Evolutionary conservation across 352 stramenopile species (phyloP), one percentile per base, ranked within the genome.

Genomic region (Pythium rishiriense): DNA sequence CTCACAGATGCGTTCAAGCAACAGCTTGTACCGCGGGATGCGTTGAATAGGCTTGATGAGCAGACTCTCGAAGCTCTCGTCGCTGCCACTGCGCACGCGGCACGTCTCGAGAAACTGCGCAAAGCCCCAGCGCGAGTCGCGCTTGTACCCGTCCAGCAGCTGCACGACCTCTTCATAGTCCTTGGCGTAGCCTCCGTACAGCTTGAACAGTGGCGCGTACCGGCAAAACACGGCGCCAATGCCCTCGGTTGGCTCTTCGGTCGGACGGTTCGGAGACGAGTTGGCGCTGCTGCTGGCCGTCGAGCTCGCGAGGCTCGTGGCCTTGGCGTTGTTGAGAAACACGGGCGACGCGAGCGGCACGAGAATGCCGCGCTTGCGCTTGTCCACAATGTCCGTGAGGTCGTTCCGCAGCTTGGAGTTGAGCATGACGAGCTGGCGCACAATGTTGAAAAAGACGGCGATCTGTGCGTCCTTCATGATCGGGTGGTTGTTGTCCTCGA

Each of bases 11-110:
- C 87, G 75, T 64, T 95, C 76, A 0, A 98, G 67, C 4, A 97
- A 67, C 28, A 98, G 57, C 49, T 97, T 96, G 71, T 98, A 98
- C 1, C 91, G 77, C 21, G 92, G 92, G 35, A 98, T 94, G 6
- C 92, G 83, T 70, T 98, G 92, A 25, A 98, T 94, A 0, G 92
- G 92, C 79, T 95, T 94, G 65, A 98, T 97, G 33, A 98, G 62
- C 33, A 97, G 62, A 46, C 85, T 95, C 49, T 94, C 83, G 50
- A 96, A 95, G 55, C 68, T 80, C 56, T 91, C 87, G 14, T 72
- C 50, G 3, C 75, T 86, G 22, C 75, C 70, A 50, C 83, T 91
- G 48, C 72, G 70, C 12, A 55, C 58, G 31, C 78, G 72, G 58
- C 85, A 95, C 10, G 50, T 69, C 51, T 89, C 75, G 21, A 95